A percentile compares a stretch with the other conserved stretches of the same genome.
Conservation (phyloP, 306 rosid genomes). For the Cucurbita pepo region DNA sequence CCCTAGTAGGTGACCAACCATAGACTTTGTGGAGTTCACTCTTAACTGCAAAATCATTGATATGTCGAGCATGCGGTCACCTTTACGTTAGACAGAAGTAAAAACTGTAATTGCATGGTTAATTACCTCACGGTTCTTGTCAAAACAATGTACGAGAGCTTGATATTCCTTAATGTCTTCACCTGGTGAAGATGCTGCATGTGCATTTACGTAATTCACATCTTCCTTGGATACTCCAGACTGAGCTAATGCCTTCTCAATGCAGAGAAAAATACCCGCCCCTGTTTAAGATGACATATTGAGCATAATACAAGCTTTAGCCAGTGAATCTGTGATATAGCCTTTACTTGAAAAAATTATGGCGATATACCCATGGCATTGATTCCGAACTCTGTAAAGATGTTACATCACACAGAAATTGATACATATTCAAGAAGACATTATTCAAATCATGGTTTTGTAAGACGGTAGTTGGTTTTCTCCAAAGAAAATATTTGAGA, state of each 20-base stretch:
- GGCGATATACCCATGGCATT: background rate
- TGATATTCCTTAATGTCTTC: slow-evolving; percentile 88
- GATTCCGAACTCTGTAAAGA: background rate
- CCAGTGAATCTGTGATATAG: background rate
- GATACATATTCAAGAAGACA: background rate
- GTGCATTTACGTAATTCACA: slow-evolving; percentile 90
- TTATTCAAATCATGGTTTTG: background rate
- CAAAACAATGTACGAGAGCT: slow-evolving; percentile 80
- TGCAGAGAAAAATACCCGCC: slow-evolving; percentile 75
- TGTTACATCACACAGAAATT: background rate
- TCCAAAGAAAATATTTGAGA: no score
- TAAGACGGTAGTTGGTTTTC: background rate
- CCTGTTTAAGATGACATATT: slow-evolving; percentile 32
- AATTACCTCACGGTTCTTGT: slow-evolving; percentile 62
- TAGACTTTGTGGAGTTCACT: slow-evolving; percentile 86
- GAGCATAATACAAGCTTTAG: slow-evolving; percentile 1
- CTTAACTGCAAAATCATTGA: slow-evolving; percentile 28
- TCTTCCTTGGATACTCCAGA: slow-evolving; percentile 78
- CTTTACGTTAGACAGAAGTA: background rate
- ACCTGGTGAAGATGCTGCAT: slow-evolving; percentile 88
- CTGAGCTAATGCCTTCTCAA: slow-evolving; percentile 73
- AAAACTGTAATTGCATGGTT: background rate
- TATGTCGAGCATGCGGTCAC: background rate
- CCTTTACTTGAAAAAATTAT: background rate
- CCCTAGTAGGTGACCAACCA: slow-evolving; percentile 96